Conservation (phyloP, 495 filamentous ascomycete genomes). For the Sordaria brevicollis region DNA sequence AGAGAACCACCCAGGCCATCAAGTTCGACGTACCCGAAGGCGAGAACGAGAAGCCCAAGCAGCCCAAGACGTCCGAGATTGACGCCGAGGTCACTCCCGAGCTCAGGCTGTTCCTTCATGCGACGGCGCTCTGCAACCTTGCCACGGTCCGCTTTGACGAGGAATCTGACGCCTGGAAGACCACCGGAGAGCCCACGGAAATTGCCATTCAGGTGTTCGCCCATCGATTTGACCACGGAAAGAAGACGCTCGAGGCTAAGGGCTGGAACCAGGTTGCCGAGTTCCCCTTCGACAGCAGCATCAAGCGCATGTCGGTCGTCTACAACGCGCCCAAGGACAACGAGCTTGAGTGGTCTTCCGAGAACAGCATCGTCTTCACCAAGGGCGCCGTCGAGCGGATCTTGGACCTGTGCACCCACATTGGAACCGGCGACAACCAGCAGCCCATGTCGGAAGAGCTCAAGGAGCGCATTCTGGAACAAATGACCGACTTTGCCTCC, state of each 20-base stretch:
- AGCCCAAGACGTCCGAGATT: conserved; percentile 4
- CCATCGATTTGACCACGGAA: conserved; percentile 55
- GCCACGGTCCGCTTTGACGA: conserved; percentile 55
- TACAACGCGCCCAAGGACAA: conserved; percentile 35
- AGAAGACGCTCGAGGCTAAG: conserved; percentile 36
- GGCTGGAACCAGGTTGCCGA: conserved; percentile 60
- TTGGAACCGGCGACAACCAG: conserved; percentile 42
- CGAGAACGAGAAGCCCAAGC: conserved; percentile 20
- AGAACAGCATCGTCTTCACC: conserved; percentile 51
- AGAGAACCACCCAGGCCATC: conserved; percentile 41
- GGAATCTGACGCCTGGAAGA: conserved; percentile 49
- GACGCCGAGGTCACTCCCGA: conserved; percentile 32
- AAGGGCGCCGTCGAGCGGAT: conserved; percentile 79
- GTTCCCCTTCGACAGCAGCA: conserved; percentile 70
- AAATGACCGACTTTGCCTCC: conserved; percentile 57
- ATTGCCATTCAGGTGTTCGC: conserved; percentile 75
- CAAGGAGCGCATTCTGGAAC: conserved; percentile 49
- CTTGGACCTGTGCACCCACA: conserved; percentile 55
- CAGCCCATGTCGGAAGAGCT: conserved; percentile 46
- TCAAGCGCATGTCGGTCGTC: conserved; percentile 79
- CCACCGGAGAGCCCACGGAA: conserved; percentile 74
- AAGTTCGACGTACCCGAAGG: conserved; percentile 44
- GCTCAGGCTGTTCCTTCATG: conserved; percentile 54
- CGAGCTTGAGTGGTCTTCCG: conserved; percentile 15
- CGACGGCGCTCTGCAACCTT: conserved; percentile 71